Conservation (phyloP, 495 filamentous ascomycete genomes). For the Letharia lupina region DNA sequence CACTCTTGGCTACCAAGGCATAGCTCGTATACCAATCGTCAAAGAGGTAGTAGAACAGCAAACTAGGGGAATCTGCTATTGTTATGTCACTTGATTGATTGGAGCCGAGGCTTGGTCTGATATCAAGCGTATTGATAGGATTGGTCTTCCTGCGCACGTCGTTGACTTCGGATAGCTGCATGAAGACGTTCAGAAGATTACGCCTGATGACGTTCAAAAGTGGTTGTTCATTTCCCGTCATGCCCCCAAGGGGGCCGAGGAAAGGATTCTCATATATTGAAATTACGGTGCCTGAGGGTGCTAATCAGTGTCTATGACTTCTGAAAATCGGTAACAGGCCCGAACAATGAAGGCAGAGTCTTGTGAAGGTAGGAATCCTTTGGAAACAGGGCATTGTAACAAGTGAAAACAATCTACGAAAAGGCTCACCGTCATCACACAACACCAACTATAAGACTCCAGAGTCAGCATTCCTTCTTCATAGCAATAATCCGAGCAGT, state of each 20-base stretch:
- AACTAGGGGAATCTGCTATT: constrained; percentile 57
- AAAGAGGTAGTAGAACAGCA: constrained; percentile 81
- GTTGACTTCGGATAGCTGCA: constrained; percentile 50
- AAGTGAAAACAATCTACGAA: constrained; percentile 1
- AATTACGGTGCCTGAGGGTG: constrained; percentile 51
- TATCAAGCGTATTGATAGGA: constrained; percentile 34
- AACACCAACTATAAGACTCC: constrained; percentile 46
- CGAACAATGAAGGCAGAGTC: not conserved
- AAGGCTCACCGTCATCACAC: constrained; percentile 58
- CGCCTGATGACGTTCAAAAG: constrained; percentile 51
- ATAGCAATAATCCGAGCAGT: not conserved
- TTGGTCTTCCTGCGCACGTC: constrained; percentile 17
- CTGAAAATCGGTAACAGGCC: not conserved
- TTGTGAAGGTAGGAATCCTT: not conserved
- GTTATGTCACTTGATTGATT: constrained; percentile 35
- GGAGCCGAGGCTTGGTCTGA: constrained; percentile 27
- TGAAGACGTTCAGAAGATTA: constrained; percentile 64
- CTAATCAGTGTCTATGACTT: not conserved
- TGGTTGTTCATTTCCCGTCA: constrained; percentile 30
- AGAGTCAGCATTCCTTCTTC: not conserved
- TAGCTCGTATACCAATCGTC: constrained; percentile 76
- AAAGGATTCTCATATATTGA: constrained; percentile 68
- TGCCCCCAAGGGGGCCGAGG: constrained; percentile 31
- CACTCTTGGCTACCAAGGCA: constrained; percentile 49
- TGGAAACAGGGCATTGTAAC: constrained; percentile 25